These are phyloP conservation scores for Zoysia pacifica DNA, from an alignment of 176 grass and related monocot genomes.

Conservation along the genomic window DNA sequence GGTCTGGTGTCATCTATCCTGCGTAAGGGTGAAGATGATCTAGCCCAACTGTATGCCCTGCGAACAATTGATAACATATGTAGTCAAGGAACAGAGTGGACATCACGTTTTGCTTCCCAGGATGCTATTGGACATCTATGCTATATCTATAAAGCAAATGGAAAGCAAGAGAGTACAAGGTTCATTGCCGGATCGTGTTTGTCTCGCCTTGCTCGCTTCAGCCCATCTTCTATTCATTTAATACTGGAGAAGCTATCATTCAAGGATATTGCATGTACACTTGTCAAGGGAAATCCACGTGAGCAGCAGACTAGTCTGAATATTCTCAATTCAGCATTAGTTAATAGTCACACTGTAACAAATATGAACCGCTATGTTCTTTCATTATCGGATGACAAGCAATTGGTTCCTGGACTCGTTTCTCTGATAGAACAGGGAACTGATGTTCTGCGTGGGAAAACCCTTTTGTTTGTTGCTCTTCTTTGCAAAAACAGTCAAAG, in stretches of 20 bases:
- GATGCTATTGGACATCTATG: conserved; percentile 83
- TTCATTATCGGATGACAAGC: conserved; percentile 84
- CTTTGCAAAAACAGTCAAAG: conserved; percentile 90
- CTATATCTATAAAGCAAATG: conserved; percentile 92
- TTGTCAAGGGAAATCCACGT: conserved; percentile 78
- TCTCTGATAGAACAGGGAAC: conserved; percentile 79
- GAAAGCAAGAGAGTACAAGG: conserved; percentile 89
- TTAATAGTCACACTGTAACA: conserved; percentile 61
- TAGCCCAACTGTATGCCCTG: conserved; percentile 91
- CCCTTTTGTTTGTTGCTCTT: conserved; percentile 86
- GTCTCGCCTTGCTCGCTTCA: conserved; percentile 77
- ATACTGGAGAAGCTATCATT: conserved; percentile 77
- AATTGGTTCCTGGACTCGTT: conserved; percentile 63
- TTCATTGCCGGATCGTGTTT: conserved; percentile 93
- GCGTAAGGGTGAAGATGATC: conserved; percentile 95
- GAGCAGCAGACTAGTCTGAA: conserved; percentile 93
- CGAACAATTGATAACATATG: conserved; percentile 96
- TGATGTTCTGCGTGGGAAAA: conserved; percentile 89
- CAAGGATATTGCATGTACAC: conserved; percentile 70
- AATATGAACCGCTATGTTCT: conserved; percentile 78
- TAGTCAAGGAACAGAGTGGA: conserved; percentile 90
- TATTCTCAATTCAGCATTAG: conserved; percentile 77
- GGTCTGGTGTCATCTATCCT: conserved; percentile 88
- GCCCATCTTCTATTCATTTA: conserved; percentile 74
- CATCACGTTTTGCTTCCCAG: conserved; percentile 87